Evolutionary conservation across 768 basidiomycete species (phyloP), one percentile per base, ranked within the genome.

Genomic region (Paxillus involutus): DNA sequence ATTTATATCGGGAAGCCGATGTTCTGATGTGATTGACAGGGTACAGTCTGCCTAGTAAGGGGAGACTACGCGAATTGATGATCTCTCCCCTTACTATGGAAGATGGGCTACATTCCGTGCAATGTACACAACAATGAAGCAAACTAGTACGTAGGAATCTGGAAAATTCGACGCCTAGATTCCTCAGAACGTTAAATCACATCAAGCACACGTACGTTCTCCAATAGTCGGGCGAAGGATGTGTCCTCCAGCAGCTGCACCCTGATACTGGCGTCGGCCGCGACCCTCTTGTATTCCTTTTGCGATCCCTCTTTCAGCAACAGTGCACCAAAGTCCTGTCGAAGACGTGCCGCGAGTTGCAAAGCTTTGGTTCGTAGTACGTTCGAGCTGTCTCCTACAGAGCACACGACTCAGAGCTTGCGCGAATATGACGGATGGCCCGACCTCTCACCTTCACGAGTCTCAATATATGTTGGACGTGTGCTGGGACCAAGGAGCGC

Each of bases 211-310:
- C 26, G 47, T 16, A 56, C 42, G 19, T 9, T 39, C 0, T 42
- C 33, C 2, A 47, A 51, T 40, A 64, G 37, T 0, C 2, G 3
- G 2, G n/a, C n/a, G 50, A 61, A 47, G 33, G 33, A 4, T 14
- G 10, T 24, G n/a, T 53, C 24, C 17, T 45, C 17, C 2, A 35
- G 14, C 4, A 54, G 19, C 11, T 35, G 60, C 16, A 58, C 60
- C 24, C 9, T 49, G 7, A 58, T 53, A n/a, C 55, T 44, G n/a
- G 26, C 6, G 16, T 64, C 51, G 11, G 59, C 36, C 0, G 63
- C 63, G 1, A 64, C 52, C 2, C 59, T 56, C 19, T n/a, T 49
- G n/a, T 64, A 56, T n/a, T 47, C 48, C 0, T 16, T 36, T 6
- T 33, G 50, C 3, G 47, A 33, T 4, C 44, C 40, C 4, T 35